These are phyloP conservation scores for Comarum palustre DNA, from an alignment of 306 rosid species.

Conservation along the genomic window DNA sequence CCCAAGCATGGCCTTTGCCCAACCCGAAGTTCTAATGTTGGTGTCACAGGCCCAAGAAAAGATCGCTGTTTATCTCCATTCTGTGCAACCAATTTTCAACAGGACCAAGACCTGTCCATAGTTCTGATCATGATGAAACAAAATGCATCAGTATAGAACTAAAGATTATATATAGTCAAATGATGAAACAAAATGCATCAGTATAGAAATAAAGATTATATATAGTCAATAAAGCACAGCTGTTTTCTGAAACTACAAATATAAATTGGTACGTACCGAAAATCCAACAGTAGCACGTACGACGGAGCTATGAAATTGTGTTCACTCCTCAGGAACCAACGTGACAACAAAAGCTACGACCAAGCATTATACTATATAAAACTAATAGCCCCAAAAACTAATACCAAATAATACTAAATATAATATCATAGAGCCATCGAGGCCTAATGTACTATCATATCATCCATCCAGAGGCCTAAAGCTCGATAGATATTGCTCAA, in stretches of 20 bases:
- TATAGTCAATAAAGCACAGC: too few species aligned
- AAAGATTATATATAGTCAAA: neutral
- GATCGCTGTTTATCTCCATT: constrained; percentile 38
- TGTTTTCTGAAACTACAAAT: neutral
- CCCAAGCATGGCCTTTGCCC: constrained; percentile 54
- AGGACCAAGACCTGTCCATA: constrained; percentile 42
- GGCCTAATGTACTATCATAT: too few species aligned
- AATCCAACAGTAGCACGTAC: constrained; percentile 46
- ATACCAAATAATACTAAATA: too few species aligned
- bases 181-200: too few species aligned
- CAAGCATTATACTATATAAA: too few species aligned
- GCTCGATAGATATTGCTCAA: too few species aligned
- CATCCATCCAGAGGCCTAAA: too few species aligned
- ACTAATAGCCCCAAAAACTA: too few species aligned
- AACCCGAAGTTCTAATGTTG: too few species aligned
- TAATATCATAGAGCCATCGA: too few species aligned
- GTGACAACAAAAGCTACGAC: too few species aligned
- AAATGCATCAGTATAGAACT: neutral
- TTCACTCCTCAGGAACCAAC: constrained; percentile 41
- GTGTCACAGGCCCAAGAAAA: constrained; percentile 37
- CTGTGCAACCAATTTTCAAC: constrained; percentile 31
- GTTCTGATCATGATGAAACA: constrained; percentile 27
- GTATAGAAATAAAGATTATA: too few species aligned
- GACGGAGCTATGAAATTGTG: constrained; percentile 41
- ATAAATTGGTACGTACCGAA: constrained; percentile 16